phyloP scores from a whole-genome alignment of 1,139 yeast species.

The Geotrichum cucujoidarum region DNA sequence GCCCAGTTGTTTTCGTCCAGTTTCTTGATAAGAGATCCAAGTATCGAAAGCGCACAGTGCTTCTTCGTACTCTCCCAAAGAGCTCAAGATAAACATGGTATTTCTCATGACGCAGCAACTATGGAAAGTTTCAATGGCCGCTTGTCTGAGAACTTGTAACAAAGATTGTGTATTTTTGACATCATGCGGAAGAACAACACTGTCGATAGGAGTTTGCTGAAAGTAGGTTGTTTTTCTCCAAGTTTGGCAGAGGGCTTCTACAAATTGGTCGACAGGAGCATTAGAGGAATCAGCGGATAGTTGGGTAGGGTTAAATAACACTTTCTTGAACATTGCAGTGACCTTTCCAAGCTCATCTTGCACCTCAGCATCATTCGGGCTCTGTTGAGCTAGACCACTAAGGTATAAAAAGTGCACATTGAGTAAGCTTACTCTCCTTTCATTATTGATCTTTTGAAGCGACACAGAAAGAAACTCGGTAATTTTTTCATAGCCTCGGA shows the following conservation, averaged over 20 bases:
- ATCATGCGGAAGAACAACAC: constrained; percentile 21
- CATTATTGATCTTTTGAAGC: background rate
- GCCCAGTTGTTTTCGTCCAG: constrained; percentile 37
- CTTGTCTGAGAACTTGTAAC: constrained; percentile 33
- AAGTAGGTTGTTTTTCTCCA: constrained; percentile 26
- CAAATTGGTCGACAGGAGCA: constrained; percentile 31
- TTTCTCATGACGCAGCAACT: constrained; percentile 43
- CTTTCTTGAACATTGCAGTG: constrained; percentile 20
- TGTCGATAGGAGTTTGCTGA: constrained; percentile 24
- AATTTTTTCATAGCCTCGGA: constrained; percentile 25
- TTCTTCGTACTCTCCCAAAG: constrained; percentile 36
- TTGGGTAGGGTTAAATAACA: constrained; percentile 28
- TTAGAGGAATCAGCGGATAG: constrained; percentile 44
- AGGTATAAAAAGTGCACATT: constrained; percentile 22
- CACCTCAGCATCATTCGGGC: constrained; percentile 16
- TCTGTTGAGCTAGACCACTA: constrained; percentile 20
- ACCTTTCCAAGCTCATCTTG: constrained; percentile 19
- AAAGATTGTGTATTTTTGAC: constrained; percentile 24
- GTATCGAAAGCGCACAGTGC: constrained; percentile 44
- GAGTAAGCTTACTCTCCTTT: constrained; percentile 21
- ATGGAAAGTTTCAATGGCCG: constrained; percentile 47
- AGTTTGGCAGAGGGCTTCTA: constrained; percentile 34
- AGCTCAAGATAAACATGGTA: constrained; percentile 33
- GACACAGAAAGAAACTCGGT: constrained; percentile 11
- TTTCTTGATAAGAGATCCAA: constrained; percentile 40